Evolutionary conservation across 192 early-diverging fungal species (phyloP).

Genomic region (Gryganskiella cystojenkinii): DNA sequence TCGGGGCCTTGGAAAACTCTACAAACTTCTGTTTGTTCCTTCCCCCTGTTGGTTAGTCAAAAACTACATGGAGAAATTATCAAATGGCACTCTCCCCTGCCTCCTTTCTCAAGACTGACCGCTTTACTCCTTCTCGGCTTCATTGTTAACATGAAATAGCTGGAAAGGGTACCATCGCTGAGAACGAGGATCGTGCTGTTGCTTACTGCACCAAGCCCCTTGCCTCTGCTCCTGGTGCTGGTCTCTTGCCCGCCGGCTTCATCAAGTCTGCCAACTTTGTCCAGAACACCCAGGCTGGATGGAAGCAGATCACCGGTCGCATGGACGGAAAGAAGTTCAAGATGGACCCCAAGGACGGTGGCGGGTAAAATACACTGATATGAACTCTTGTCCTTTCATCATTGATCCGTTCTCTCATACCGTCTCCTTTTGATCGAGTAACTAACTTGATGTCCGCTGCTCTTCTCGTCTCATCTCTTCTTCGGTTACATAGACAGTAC

Average conservation of each 20-base stretch:
- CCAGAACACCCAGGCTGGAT: constrained; percentile 20
- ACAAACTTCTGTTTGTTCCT: constrained; percentile 62
- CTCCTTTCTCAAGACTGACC: background rate
- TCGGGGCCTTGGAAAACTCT: constrained; percentile 24
- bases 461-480: too few relatives aligned
- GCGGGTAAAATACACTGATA: constrained; percentile 53
- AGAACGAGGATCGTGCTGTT: constrained; percentile 57
- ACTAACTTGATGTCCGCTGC: too few relatives aligned
- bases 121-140: too few relatives aligned
- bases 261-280: constrained; percentile 55
- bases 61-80: too few relatives aligned
- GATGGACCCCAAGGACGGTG: constrained; percentile 54
- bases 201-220: constrained; percentile 54
- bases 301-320: constrained; percentile 65
- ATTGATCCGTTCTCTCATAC: too few relatives aligned
- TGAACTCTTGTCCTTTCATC: too few relatives aligned
- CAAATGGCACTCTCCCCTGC: too few relatives aligned
- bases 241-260: constrained; percentile 50
- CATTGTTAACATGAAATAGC: too few relatives aligned
- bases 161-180: constrained; percentile 40
- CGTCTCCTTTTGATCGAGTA: too few relatives aligned
- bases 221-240: constrained; percentile 50
- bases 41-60: constrained; percentile 45
- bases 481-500: constrained; percentile 28
- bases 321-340: constrained; percentile 55